phyloP scores from a whole-genome alignment of 441 rosid genomes.

The Macaranga tanarius region DNA sequence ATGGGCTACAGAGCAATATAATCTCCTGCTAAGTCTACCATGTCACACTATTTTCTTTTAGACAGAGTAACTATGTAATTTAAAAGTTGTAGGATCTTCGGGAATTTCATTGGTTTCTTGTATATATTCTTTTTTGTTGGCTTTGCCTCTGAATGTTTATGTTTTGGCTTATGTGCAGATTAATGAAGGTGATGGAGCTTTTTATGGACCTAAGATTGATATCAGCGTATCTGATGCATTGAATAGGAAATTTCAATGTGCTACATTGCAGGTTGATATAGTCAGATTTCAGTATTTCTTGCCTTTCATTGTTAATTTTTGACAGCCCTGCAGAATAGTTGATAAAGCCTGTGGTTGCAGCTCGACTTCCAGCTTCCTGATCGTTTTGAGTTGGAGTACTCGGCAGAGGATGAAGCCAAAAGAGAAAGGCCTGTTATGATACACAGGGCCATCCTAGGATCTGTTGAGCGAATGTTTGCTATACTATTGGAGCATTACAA shows the following conservation, averaged over 20 bases:
- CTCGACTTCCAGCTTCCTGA: constrained; percentile 97
- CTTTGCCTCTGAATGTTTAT: constrained; percentile 20
- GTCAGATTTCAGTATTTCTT: constrained; percentile 7
- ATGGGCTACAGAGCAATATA: not conserved
- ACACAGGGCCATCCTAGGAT: constrained; percentile 95
- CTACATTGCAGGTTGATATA: constrained; percentile 77
- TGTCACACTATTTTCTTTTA: not conserved
- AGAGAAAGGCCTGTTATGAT: constrained; percentile 87
- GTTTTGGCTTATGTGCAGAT: constrained; percentile 43
- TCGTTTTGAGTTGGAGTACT: constrained; percentile 78
- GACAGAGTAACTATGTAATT: not conserved
- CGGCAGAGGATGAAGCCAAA: constrained; percentile 91
- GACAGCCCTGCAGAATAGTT: constrained; percentile 19
- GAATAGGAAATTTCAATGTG: constrained; percentile 94
- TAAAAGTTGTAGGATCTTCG: not conserved
- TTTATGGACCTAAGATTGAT: constrained; percentile 99
- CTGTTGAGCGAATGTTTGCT: constrained; percentile 98
- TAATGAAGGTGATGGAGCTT: constrained; percentile 96
- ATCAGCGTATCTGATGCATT: constrained; percentile 96
- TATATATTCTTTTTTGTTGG: not conserved
- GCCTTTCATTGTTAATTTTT: constrained; percentile 3
- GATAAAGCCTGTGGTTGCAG: constrained; percentile 43
- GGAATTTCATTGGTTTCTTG: constrained; percentile 11
- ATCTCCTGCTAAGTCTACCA: not conserved
- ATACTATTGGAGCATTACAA: constrained; percentile 94